Base-by-base conservation (phyloP, 1,284 basidiomycete species). In the Rhodotorula sp. region DNA sequence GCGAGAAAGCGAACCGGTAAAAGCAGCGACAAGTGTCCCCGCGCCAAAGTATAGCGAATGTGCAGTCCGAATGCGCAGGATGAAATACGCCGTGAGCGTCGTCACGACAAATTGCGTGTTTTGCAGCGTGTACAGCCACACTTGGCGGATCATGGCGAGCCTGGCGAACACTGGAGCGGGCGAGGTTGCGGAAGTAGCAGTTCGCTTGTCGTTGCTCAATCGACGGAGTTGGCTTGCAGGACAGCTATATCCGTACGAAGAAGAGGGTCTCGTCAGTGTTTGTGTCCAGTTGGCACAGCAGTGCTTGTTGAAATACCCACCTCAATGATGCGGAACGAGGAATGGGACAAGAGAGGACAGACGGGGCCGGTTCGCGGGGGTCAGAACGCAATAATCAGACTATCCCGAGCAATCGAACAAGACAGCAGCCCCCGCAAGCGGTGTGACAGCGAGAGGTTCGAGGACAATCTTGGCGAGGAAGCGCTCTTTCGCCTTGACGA, bases 91-190 rank as follows among this genome's bases (percentile, higher is more conserved):
- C 20, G 76, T 77, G 24, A 76, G 50, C 28, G 65, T 60, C 16
- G 77, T 77, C n/a, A 78, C 77, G 37, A 79, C 68, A 9, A 71
- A 73, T 24, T 79, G 77, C 1, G 78, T 78, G 64, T 76, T 53
- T 30, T 62, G 44, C 31, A 70, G 65, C 30, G 46, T 59, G 34
- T 31, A 56, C 22, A 73, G 63, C 71, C 69, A 75, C 8, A 68
- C 22, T 30, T 54, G 54, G 1, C 59, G 55, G 26, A 69, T 16
- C 71, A 75, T 65, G 54, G n/a, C 34, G 50, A 28, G n/a, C 20
- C 18, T 20, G 34, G n/a, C 46, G 60, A 16, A 54, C 30, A 50
- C 5, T 11, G 18, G 31, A 37, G 46, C 3, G 58, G 58, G 18
- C 24, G 58, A 16, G 18, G 18, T 22, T 5, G 9, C 46, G 46